phyloP scores from a whole-genome alignment of 208 protist species.

The Trypanosoma vivax region DNA sequence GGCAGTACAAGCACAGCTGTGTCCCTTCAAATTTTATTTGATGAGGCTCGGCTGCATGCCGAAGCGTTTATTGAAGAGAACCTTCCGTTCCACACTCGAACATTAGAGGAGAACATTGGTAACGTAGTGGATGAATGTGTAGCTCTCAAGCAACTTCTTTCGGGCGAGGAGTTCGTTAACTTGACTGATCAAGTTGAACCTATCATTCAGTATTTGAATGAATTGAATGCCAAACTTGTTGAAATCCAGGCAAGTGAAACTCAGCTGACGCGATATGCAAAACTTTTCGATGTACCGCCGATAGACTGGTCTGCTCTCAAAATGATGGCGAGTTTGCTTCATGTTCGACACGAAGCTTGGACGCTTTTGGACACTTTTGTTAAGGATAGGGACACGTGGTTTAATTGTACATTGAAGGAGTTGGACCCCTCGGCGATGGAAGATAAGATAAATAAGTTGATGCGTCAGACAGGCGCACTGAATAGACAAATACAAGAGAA shows the following conservation, averaged over 20 bases:
- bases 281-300: constrained; percentile 68
- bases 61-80: constrained; percentile 88
- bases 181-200: constrained; percentile 77
- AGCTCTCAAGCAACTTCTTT: constrained; percentile 77
- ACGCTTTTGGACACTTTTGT: constrained; percentile 72
- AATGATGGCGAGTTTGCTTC: constrained; percentile 49
- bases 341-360: constrained; percentile 78
- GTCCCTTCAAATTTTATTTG: constrained; percentile 79
- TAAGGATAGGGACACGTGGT: constrained; percentile 81
- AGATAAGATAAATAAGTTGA: constrained; percentile 76
- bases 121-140: constrained; percentile 85
- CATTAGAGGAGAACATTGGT: constrained; percentile 58
- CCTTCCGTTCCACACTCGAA: constrained; percentile 60
- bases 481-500: constrained; percentile 75
- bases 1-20: constrained; percentile 50
- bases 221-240: constrained; percentile 67
- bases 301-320: constrained; percentile 81
- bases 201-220: constrained; percentile 78
- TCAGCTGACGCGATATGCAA: constrained; percentile 76
- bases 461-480: constrained; percentile 52
- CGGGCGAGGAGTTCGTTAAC: constrained; percentile 79
- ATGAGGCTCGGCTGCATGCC: constrained; percentile 72
- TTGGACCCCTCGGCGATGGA: constrained; percentile 82
- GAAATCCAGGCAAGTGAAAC: constrained; percentile 65
- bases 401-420: constrained; percentile 69